A percentile compares a stretch with the other conserved stretches of the same genome.
These are phyloP conservation scores for Lepiota venenata DNA, from an alignment of 768 basidiomycete genomes.

Conservation along the genomic window DNA sequence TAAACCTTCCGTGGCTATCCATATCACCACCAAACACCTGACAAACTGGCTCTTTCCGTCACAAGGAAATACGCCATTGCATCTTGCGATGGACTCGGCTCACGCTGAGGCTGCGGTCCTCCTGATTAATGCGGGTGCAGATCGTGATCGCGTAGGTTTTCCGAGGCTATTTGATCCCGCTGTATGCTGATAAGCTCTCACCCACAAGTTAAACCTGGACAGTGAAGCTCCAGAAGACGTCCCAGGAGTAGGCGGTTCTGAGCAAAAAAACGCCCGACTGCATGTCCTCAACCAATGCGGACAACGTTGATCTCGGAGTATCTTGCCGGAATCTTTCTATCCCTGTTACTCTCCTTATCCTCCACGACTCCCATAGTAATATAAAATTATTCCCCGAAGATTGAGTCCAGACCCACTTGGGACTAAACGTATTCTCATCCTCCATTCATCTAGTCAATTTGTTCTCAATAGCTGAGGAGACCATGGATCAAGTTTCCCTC, in stretches of 20 bases:
- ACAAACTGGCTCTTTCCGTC: slow-evolving; percentile 14
- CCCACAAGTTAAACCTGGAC: slow-evolving; percentile 73
- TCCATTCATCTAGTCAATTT: background rate
- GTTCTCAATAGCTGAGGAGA: background rate
- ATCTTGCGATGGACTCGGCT: slow-evolving; percentile 96
- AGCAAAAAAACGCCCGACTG: slow-evolving; percentile 75
- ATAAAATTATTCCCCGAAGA: background rate
- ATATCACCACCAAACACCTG: slow-evolving; percentile 13
- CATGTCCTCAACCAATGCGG: slow-evolving; percentile 80
- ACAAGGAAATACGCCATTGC: slow-evolving; percentile 90
- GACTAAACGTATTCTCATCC: slow-evolving; percentile 1
- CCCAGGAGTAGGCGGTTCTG: slow-evolving; percentile 85
- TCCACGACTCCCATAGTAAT: background rate
- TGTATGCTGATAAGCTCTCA: slow-evolving; percentile 15
- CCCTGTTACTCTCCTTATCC: background rate
- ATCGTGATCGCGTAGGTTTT: slow-evolving; percentile 75
- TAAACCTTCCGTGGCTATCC: slow-evolving; percentile 30
- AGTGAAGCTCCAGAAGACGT: slow-evolving; percentile 85
- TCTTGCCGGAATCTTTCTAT: background rate
- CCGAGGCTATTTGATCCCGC: slow-evolving; percentile 9
- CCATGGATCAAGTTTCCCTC: slow-evolving; percentile 5
- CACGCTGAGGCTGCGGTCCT: slow-evolving; percentile 89
- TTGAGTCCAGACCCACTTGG: background rate
- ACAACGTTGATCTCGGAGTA: slow-evolving; percentile 30
- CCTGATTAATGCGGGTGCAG: slow-evolving; percentile 94